Base-by-base conservation (phyloP, 1,284 basidiomycete genomes). In the Rhodotorula sp. region DNA sequence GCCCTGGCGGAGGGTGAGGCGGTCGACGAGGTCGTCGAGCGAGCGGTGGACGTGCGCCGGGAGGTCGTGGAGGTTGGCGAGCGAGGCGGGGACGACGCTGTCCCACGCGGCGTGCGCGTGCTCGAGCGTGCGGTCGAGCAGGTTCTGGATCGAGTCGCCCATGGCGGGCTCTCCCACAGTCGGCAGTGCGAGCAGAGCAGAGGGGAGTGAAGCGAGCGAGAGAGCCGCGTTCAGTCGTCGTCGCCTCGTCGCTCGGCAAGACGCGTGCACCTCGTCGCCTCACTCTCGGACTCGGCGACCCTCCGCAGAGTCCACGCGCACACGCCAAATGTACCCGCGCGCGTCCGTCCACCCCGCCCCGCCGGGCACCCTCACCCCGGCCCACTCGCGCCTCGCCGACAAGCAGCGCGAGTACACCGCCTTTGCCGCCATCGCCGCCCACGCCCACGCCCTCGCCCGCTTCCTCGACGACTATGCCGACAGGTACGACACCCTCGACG, bases 351-450 rank as follows among this genome's bases (percentile, higher is more conserved):
- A 25, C 25, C n/a, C 16, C 41, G 14, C 63, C 41, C 8, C 64
- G 41, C 48, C 60, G 23, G 41, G 27, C 27, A 19, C 34, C 8
- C 25, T 44, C 1, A 56, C 66, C 4, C 19, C 52, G 14, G 58
- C 70, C 10, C 52, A 64, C 53, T 27, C 23, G 14, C 69, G 60
- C 14, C 63, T 77, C 42, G 16, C 49, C 27, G 77, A 78, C 61
- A 77, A 78, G 59, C 76, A 78, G 52, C 71, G 71, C 56, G 76
- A 78, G 53, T 72, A 64, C 52, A 52, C 57, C 14, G 76, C 71
- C 17, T 78, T 77, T 56, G 53, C 69, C 19, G 60, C 67, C 23
- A 52, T 78, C 17, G 42, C 63, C 14, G 17, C 49, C 9, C 74
- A 78, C 55, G 68, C 74, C 1, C 13, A 68, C 21, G 52, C 74